These are phyloP conservation scores for Trichoderma arundinaceum DNA, from an alignment of 2,329 filamentous ascomycete genomes.

Conservation along the genomic window DNA sequence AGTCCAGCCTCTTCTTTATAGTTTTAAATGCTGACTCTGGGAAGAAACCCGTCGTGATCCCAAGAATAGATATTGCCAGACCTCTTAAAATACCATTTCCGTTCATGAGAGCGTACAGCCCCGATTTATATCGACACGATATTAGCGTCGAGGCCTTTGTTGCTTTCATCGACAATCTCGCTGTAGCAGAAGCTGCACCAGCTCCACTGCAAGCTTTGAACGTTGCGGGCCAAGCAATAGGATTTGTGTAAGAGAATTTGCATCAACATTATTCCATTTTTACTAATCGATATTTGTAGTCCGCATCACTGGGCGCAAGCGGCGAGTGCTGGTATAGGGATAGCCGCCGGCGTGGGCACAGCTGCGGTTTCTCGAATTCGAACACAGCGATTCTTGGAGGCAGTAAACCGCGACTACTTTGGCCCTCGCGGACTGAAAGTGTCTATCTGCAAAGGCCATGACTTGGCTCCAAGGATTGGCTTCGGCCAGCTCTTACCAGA, in stretches of 20 bases:
- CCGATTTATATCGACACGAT: neutral
- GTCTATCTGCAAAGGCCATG: neutral
- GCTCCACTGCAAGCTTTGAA: constrained; percentile 2
- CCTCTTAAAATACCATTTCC: no score
- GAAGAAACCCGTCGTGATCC: no score
- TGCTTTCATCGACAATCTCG: constrained; percentile 1
- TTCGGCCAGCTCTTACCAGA: no score
- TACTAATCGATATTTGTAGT: no score
- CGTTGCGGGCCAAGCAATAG: neutral
- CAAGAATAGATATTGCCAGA: no score
- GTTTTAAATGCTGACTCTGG: no score
- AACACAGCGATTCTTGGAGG: neutral
- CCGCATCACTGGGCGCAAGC: no score
- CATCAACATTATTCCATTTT: no score
- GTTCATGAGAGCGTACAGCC: no score
- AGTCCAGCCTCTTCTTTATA: no score
- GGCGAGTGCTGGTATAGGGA: neutral
- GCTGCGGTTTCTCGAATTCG: neutral
- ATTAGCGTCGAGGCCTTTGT: neutral
- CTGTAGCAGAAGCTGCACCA: neutral
- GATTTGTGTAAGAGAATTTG: neutral
- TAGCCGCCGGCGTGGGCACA: neutral
- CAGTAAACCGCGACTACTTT: neutral
- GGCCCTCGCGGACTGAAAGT: neutral
- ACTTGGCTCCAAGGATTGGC: neutral